A percentile compares a stretch with the other conserved stretches of the same genome.
Evolutionary conservation across 805 yeast species (phyloP).

Genomic region (Candida boleticola): DNA sequence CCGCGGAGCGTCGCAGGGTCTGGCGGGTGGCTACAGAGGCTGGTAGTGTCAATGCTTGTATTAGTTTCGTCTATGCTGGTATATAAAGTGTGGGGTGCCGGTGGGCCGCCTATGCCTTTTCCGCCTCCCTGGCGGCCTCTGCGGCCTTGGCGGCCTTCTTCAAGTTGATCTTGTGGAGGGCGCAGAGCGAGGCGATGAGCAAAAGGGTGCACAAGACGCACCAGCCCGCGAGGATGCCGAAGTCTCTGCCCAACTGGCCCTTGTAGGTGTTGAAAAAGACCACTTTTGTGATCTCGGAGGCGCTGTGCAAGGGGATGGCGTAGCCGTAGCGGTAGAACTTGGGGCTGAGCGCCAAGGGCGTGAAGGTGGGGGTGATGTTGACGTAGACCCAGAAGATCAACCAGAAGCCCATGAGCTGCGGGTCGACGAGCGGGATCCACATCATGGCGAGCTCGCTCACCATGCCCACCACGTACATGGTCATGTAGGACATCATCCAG

Average conservation of each 20-base stretch:
- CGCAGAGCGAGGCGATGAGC: conserved; percentile 44
- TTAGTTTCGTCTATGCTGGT: no score
- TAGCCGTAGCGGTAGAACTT: conserved; percentile 61
- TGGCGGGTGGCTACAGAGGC: no score
- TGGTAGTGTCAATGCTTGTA: no score
- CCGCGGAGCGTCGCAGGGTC: no score
- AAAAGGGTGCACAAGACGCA: conserved; percentile 45
- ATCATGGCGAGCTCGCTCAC: conserved; percentile 65
- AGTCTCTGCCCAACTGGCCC: conserved; percentile 56
- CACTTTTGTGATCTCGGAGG: conserved; percentile 59
- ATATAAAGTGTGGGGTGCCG: no score
- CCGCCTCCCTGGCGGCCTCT: no score
- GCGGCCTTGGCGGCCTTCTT: conserved; percentile 13
- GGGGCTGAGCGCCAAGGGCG: conserved; percentile 59
- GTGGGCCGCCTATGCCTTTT: no score
- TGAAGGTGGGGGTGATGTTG: conserved; percentile 68
- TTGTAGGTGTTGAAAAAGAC: conserved; percentile 55
- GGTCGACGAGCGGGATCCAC: conserved; percentile 50
- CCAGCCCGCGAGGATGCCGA: conserved; percentile 63
- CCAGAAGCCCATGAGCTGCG: conserved; percentile 72
- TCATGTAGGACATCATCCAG: conserved; percentile 67
- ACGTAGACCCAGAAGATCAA: conserved; percentile 64
- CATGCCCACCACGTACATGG: conserved; percentile 76
- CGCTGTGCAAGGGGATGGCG: conserved; percentile 67
- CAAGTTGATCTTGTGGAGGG: conserved; percentile 37